A percentile compares a stretch with the other conserved stretches of the same genome.
Conservation (phyloP, 2,329 filamentous ascomycete genomes). For the Fusarium compactum region DNA sequence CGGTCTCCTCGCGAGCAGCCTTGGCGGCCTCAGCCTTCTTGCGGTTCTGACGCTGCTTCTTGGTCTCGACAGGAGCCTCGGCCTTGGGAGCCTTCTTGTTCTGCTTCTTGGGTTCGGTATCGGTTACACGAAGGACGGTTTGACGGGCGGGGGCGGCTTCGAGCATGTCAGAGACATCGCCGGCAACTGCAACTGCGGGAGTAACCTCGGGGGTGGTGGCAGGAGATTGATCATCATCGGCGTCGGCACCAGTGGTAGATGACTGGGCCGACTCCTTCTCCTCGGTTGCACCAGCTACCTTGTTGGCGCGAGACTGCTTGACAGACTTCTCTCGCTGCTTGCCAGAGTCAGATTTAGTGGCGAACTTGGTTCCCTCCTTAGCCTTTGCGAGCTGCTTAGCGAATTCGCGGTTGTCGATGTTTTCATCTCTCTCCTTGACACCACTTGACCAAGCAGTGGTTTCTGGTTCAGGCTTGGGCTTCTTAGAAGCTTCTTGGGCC, state of each 20-base stretch:
- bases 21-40: constrained; percentile 88
- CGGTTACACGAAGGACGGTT: constrained; percentile 82
- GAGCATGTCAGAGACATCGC: constrained; percentile 91
- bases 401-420: constrained; percentile 79
- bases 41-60: constrained; percentile 95
- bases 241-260: constrained; percentile 79
- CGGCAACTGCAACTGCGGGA: constrained; percentile 68
- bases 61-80: constrained; percentile 79
- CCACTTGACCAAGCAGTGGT: constrained; percentile 48
- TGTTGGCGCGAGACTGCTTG: constrained; percentile 74
- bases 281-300: constrained; percentile 59
- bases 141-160: constrained; percentile 77
- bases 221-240: constrained; percentile 83
- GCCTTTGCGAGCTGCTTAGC: constrained; percentile 78
- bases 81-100: constrained; percentile 73
- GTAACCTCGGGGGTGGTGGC: constrained; percentile 72
- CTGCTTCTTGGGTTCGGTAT: constrained; percentile 70
- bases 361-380: constrained; percentile 75
- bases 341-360: constrained; percentile 63
- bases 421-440: constrained; percentile 58
- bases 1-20: constrained; percentile 78
- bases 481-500: constrained; percentile 51
- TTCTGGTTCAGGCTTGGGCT: constrained; percentile 55
- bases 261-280: constrained; percentile 63
- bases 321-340: constrained; percentile 77